phyloP scores from a whole-genome alignment of 371 early-diverging fungal genomes.

The Rhizopus arrhizus region DNA sequence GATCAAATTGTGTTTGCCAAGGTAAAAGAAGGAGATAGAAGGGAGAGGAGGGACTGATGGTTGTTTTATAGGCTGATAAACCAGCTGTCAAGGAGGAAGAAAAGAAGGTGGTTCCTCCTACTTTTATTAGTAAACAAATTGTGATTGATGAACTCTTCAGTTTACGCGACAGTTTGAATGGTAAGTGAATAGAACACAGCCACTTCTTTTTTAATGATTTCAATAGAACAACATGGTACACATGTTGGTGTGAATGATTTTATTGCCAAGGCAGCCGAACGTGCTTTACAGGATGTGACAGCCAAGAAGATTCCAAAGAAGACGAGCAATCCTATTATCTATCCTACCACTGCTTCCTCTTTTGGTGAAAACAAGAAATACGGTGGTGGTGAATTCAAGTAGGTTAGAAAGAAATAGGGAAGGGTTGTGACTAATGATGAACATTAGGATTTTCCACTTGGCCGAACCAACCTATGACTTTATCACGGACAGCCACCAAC shows the following conservation, averaged over 20 bases:
- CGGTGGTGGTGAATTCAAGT: constrained; percentile 47
- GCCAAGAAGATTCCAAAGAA: constrained; percentile 24
- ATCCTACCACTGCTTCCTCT: constrained; percentile 15
- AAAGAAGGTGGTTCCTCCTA: constrained; percentile 31
- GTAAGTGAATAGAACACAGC: constrained; percentile 34
- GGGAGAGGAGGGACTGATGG: too few relatives aligned
- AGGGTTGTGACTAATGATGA: neutral
- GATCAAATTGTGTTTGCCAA: constrained; percentile 53
- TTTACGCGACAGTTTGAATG: constrained; percentile 72
- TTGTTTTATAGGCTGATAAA: constrained; percentile 30
- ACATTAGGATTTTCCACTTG: constrained; percentile 44
- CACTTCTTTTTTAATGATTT: neutral
- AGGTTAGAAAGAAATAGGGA: constrained; percentile 13
- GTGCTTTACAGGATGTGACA: constrained; percentile 73
- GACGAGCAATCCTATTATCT: constrained; percentile 19
- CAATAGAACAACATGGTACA: constrained; percentile 55
- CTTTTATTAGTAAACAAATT: constrained; percentile 71
- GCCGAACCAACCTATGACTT: constrained; percentile 50
- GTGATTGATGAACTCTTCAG: constrained; percentile 67
- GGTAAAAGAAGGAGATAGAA: constrained; percentile 17
- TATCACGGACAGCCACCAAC: constrained; percentile 44
- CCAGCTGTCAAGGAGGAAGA: constrained; percentile 24
- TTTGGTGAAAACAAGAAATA: constrained; percentile 25
- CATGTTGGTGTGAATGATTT: constrained; percentile 85
- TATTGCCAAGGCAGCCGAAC: constrained; percentile 80